phyloP scores from a whole-genome alignment of 805 yeast species.

The Teunomyces stri region DNA sequence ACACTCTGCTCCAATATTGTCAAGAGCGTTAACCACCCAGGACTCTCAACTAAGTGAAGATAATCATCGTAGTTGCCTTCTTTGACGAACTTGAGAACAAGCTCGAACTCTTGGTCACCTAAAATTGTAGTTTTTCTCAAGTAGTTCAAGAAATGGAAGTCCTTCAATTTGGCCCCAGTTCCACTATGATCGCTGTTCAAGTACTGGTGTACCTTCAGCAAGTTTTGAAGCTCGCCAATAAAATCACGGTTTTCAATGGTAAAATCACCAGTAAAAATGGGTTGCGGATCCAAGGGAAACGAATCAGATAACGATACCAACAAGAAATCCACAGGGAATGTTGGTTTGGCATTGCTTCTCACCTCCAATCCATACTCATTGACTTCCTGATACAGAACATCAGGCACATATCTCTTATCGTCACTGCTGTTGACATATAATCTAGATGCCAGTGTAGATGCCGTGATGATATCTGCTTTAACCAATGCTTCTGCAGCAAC shows the following conservation, averaged over 20 bases:
- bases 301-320: slow-evolving; percentile 90
- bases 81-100: slow-evolving; percentile 49
- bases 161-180: slow-evolving; percentile 43
- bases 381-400: slow-evolving; percentile 75
- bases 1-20: slow-evolving; percentile 45
- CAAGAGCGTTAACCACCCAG: slow-evolving; percentile 82
- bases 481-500: slow-evolving; percentile 85
- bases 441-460: slow-evolving; percentile 88
- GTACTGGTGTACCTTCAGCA: slow-evolving; percentile 50
- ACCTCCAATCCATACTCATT: slow-evolving; percentile 89
- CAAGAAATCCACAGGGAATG: slow-evolving; percentile 38
- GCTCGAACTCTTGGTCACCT: slow-evolving; percentile 49
- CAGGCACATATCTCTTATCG: slow-evolving; percentile 85
- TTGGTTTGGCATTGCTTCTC: slow-evolving; percentile 55
- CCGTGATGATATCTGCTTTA: slow-evolving; percentile 78
- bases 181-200: slow-evolving; percentile 35
- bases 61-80: slow-evolving; percentile 43
- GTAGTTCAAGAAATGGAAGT: slow-evolving; percentile 74
- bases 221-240: slow-evolving; percentile 71
- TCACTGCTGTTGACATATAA: slow-evolving; percentile 77
- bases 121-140: slow-evolving; percentile 57
- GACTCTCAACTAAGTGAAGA: slow-evolving; percentile 52
- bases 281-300: slow-evolving; percentile 65
- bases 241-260: slow-evolving; percentile 80
- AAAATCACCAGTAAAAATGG: slow-evolving; percentile 54